Evolutionary conservation across 306 rosid species (phyloP), one percentile per base, ranked within the genome.

Genomic region (Gastrolobium villosum): DNA sequence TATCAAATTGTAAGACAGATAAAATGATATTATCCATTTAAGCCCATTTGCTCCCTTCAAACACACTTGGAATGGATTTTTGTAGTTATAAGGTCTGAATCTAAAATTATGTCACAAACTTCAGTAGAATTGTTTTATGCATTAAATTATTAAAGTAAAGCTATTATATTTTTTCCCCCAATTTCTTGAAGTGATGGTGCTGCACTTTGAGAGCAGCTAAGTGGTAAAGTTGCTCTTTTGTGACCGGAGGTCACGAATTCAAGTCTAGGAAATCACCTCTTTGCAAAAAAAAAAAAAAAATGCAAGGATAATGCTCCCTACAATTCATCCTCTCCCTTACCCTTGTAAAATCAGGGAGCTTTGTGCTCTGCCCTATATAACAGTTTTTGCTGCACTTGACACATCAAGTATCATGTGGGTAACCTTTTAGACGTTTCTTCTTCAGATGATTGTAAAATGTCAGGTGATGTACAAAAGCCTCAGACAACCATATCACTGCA

Each of bases 401-500:
- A 36, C 37, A 32, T 44, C 28, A 79, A 76, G 41, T 72, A 57
- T 61, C 32, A 31, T 78, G 30, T 65, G 63, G 26, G 50, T 87
- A 65, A 84, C 71, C 76, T 34, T 30, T 70, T 46, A 34, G 46
- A 67, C 10, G 11, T 77, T 82, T 82, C 84, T 78, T 77, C 76
- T 82, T 83, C 83, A 84, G 90, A 86, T 72, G 89, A 82, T 84
- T 83, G 75, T 68, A 89, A 84, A 82, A 81, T 81, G 76, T 75
- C 90, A 48, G 88, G 89, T 77, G 95, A 87, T 59, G 79, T 72
- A 10, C 86, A 82, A 41, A 90, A 89, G 81, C 84, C 81, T 69
- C 88, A 84, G 73, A 76, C 85, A 76, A 64, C 78, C 52, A 81
- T 89, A 59, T 88, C 93, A 67, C 88, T 87, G 81, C 92, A 83